Evolutionary conservation across 2,329 filamentous ascomycete genomes (phyloP), one percentile per base, ranked within the genome.

Genomic region (Aureobasidium pullulans): DNA sequence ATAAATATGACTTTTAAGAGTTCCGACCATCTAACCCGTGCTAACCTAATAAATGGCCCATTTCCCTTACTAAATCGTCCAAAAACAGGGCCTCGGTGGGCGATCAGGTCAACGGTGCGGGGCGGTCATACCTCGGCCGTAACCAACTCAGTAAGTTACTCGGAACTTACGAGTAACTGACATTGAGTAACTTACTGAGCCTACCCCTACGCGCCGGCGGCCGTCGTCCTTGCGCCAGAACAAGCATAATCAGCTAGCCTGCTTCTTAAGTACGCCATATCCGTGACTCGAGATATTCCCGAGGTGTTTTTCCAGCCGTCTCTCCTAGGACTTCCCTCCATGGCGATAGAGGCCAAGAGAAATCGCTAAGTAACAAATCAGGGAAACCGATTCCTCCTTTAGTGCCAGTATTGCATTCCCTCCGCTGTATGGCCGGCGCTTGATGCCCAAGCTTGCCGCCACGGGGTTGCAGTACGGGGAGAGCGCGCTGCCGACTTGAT

Each of bases 391-490:
- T 36, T 9, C 31, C 52, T 46, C 19, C 28, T 16, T 29, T 9
- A 13, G 34, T 48, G 31, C 19, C 19, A 9, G 10, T 19, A 34
- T 32, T 9, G 8, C 16, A 28, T 16, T 13, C 7, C 23, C 54
- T 48, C 54, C 54, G 54, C 36, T 57, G n/a, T 48, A 57, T 40
- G 43, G 54, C 54, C 54, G 54, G 31, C 54, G 54, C 54, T 57
- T 57, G 28, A 4, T 48, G 23, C 32, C 43, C 42, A 47, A 47
- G 54, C 43, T 48, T 57, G 32, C 42, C 42, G 54, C 43, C 43
- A 57, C 43, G 54, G 43, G 42, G 54, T 39, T 9, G 15, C 29
- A 48, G 43, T 32, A 57, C 54, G 43, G 43, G 54, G 54, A 40
- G 32, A 44, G 54, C 28, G 23, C 37, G 54, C 43, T 57, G 32